These are phyloP conservation scores for Coniochaeta hoffmannii DNA, from an alignment of 2,329 filamentous ascomycete species.

Conservation along the genomic window DNA sequence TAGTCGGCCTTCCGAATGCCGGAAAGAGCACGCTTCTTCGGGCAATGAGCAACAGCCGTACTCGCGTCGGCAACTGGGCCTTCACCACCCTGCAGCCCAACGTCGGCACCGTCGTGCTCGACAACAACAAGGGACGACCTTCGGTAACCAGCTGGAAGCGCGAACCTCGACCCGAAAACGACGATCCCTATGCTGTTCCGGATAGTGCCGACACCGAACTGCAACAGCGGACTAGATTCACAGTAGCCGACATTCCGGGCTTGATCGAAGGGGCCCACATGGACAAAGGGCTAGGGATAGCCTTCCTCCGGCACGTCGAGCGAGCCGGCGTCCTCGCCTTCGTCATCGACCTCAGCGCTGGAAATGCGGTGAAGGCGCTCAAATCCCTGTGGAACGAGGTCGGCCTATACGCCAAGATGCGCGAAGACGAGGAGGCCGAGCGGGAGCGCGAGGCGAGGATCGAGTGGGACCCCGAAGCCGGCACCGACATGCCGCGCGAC, in stretches of 20 bases:
- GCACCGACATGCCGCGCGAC: conserved; percentile 14
- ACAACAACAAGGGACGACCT: conserved; percentile 75
- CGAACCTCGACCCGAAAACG: conserved; percentile 31
- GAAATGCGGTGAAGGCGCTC: conserved; percentile 71
- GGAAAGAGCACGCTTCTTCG: conserved; percentile 91
- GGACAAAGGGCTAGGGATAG: conserved; percentile 83
- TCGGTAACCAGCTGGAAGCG: conserved; percentile 30
- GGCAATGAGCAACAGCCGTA: conserved; percentile 79
- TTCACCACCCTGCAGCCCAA: conserved; percentile 95
- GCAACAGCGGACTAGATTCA: conserved; percentile 69
- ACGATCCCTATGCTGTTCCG: conserved; percentile 25
- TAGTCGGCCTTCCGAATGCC: conserved; percentile 92
- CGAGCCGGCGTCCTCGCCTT: conserved; percentile 89
- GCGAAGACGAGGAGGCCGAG: conserved; percentile 65
- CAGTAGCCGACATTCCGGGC: conserved; percentile 91
- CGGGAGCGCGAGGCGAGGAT: conserved; percentile 50
- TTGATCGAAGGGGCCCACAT: conserved; percentile 88
- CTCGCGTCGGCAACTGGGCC: conserved; percentile 88
- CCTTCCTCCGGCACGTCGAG: conserved; percentile 90
- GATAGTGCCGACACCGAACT: conserved; percentile 37
- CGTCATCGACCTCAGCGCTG: conserved; percentile 76
- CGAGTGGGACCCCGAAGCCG: conserved; percentile 51
- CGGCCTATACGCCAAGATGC: conserved; percentile 71
- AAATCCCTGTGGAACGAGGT: conserved; percentile 87
- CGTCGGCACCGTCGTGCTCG: conserved; percentile 90